These are phyloP conservation scores for Postia placenta DNA, from an alignment of 768 basidiomycete species.

Conservation along the genomic window DNA sequence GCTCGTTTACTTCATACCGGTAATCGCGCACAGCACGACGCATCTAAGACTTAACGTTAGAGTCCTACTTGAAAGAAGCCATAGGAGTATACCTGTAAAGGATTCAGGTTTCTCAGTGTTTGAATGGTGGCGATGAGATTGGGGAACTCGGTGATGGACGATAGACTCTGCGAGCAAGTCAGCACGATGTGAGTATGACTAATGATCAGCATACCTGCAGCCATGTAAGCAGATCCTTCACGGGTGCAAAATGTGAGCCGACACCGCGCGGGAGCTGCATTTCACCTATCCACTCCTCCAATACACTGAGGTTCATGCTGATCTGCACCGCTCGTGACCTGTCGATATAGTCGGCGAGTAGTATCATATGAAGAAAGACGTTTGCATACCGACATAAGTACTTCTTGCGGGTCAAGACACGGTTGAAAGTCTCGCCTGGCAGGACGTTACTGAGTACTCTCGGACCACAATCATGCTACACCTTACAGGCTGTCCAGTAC, in stretches of 20 bases:
- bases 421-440: slow-evolving; percentile 79
- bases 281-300: slow-evolving; percentile 90
- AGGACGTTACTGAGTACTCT: slow-evolving; percentile 8
- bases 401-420: slow-evolving; percentile 85
- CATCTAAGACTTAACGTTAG: slow-evolving; percentile 50
- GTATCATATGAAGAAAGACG: slow-evolving; percentile 1
- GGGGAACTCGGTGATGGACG: slow-evolving; percentile 83
- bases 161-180: slow-evolving; percentile 53
- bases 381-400: slow-evolving; percentile 76
- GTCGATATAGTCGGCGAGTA: slow-evolving; percentile 1
- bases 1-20: slow-evolving; percentile 90
- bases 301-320: slow-evolving; percentile 71
- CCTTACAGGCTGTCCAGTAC: slow-evolving; percentile 93
- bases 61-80: not conserved
- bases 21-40: slow-evolving; percentile 90
- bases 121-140: slow-evolving; percentile 88
- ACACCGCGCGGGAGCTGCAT: slow-evolving; percentile 78
- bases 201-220: slow-evolving; percentile 54
- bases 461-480: not conserved
- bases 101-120: slow-evolving; percentile 80
- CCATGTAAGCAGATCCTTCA: slow-evolving; percentile 81
- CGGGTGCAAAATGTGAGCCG: slow-evolving; percentile 74
- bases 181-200: not conserved
- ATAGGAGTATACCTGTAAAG: slow-evolving; percentile 62
- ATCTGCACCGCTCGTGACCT: slow-evolving; percentile 88